Conservation (phyloP, 805 yeast genomes). For the Metschnikowia similis region DNA sequence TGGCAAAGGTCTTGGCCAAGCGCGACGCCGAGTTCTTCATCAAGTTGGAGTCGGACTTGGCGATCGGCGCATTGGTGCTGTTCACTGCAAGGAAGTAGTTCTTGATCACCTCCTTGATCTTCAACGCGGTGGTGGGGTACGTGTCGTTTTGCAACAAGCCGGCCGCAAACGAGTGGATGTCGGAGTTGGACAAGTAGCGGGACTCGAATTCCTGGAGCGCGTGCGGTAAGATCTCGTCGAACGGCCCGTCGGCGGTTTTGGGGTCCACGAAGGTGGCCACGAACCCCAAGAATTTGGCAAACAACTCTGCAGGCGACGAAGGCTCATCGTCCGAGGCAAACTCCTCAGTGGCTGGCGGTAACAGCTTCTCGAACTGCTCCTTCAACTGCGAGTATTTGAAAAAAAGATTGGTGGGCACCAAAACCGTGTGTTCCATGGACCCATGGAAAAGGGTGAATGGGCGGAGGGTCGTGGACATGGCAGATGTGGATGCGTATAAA, state of each 20-base stretch:
- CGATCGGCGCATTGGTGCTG: slow-evolving; percentile 24
- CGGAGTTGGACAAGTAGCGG: slow-evolving; percentile 57
- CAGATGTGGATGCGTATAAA: not conserved
- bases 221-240: slow-evolving; percentile 64
- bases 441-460: slow-evolving; percentile 86
- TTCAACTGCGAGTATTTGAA: slow-evolving; percentile 82
- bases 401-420: slow-evolving; percentile 79
- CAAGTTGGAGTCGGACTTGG: slow-evolving; percentile 39
- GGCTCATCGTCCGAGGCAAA: slow-evolving; percentile 87
- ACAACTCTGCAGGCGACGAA: slow-evolving; percentile 75
- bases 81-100: slow-evolving; percentile 57
- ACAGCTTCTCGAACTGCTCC: slow-evolving; percentile 73
- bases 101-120: slow-evolving; percentile 70
- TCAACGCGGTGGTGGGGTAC: slow-evolving; percentile 62
- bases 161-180: slow-evolving; percentile 87
- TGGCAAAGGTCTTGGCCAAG: slow-evolving; percentile 66
- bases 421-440: slow-evolving; percentile 77
- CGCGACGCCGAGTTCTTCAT: slow-evolving; percentile 57
- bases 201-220: slow-evolving; percentile 81
- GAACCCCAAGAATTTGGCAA: slow-evolving; percentile 79
- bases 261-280: slow-evolving; percentile 48
- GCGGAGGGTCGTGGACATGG: slow-evolving; percentile 40
- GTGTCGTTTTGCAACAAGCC: slow-evolving; percentile 51
- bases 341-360: slow-evolving; percentile 80
- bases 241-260: slow-evolving; percentile 47